Base-by-base conservation (phyloP, 805 yeast genomes). In the Candida methanosorbosa region DNA sequence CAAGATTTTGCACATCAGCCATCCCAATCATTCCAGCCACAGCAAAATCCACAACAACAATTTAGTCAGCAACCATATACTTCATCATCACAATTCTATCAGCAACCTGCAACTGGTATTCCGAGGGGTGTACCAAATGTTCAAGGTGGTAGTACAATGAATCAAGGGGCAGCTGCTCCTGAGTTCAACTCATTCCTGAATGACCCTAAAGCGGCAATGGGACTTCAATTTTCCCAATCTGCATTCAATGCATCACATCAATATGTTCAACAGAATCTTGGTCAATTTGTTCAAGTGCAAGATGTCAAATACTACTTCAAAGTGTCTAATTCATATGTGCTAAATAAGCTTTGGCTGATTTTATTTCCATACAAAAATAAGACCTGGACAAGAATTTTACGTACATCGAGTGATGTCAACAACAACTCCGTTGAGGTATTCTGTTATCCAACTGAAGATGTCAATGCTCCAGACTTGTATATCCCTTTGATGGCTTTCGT, bases 381-480 rank as follows among this genome's bases (percentile, higher is more conserved):
- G 49, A 82, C 80, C 35, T 87, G 97, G 96, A 75, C 76, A 25
- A 68, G 97, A 41, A 54, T 65, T 32, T 52, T 48, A 30, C 53
- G 64, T 29, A 45, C 52, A 16, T 44, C 61, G 5, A 64, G 63
- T 14, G 59, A 60, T 28, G 58, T 54, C 17, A 59, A 61, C 16
- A 41, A 39, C 18, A 28, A 52, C 7, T 47, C 59, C 16, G 61
- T 58, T 23, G 70, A 64, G 28, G 40, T 45, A 16, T 85, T 68
- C 56, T 79, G 85, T 2, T 76, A 84, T 9, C 96, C 99, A 13
- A 60, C 72, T 30, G 84, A 82, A 41, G 98, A 92, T 54, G 68
- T 81, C 38, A 92, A 94, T 51, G 94, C 97, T 0, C 98, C 98
- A 3, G 99, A 92, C 56, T 70, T 92, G 64, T 92, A 92, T 58